A percentile compares a stretch with the other conserved stretches of the same genome.
Evolutionary conservation across 441 rosid species (phyloP).

Genomic region (Croton setiger): DNA sequence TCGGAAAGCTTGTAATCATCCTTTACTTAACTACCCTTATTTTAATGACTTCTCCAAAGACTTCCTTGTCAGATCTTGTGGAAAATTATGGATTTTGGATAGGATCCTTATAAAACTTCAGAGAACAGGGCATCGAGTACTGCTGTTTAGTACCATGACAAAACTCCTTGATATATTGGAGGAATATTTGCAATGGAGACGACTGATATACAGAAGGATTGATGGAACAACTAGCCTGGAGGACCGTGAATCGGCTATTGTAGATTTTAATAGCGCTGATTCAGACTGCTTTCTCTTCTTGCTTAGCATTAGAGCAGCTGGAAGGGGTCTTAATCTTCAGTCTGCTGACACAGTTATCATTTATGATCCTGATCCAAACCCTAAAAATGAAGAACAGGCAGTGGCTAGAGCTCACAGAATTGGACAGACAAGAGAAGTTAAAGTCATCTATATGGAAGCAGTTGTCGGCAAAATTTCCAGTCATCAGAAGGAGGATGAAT

Average conservation of each 20-base stretch:
- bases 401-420: slow-evolving; percentile 99
- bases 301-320: slow-evolving; percentile 99
- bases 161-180: slow-evolving; percentile 97
- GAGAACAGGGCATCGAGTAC: slow-evolving; percentile 92
- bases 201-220: slow-evolving; percentile 87
- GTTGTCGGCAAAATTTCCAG: slow-evolving; percentile 91
- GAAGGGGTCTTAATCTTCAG: slow-evolving; percentile 99
- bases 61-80: slow-evolving; percentile 94
- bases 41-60: slow-evolving; percentile 81
- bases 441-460: slow-evolving; percentile 99
- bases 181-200: slow-evolving; percentile 96
- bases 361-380: slow-evolving; percentile 99
- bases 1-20: slow-evolving; percentile 96
- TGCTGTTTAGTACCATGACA: slow-evolving; percentile 99
- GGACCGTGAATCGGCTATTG: slow-evolving; percentile 99
- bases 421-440: slow-evolving; percentile 97
- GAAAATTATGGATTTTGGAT: slow-evolving; percentile 94
- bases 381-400: slow-evolving; percentile 99
- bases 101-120: slow-evolving; percentile 95
- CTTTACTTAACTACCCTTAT: slow-evolving; percentile 96
- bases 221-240: slow-evolving; percentile 99
- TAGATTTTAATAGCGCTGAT: slow-evolving; percentile 83
- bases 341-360: slow-evolving; percentile 98
- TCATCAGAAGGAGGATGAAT: slow-evolving; percentile 96
- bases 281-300: slow-evolving; percentile 96